A percentile compares a stretch with the other conserved stretches of the same genome.
Conservation (phyloP, 805 yeast species). For the Lipomyces yamadae region DNA sequence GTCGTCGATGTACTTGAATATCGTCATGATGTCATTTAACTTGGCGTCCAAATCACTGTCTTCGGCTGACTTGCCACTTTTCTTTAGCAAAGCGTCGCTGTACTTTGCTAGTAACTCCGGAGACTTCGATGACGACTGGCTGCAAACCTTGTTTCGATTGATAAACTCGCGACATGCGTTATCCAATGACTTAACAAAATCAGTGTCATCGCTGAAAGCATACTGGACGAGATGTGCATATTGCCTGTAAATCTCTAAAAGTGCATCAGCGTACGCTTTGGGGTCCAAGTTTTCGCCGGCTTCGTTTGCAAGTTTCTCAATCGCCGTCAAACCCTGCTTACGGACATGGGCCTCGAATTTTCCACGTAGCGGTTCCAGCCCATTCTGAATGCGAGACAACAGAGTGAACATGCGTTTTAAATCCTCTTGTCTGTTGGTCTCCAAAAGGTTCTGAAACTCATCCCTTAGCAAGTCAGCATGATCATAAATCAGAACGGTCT, state of each 20-base stretch:
- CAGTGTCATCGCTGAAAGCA: conserved; percentile 74
- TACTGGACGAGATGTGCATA: conserved; percentile 66
- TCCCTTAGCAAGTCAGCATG: conserved; percentile 77
- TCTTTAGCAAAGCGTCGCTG: conserved; percentile 80
- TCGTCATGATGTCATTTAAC: conserved; percentile 81
- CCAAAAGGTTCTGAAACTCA: conserved; percentile 76
- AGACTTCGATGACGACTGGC: conserved; percentile 63
- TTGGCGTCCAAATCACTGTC: conserved; percentile 69
- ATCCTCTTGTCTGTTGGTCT: conserved; percentile 71
- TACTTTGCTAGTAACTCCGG: conserved; percentile 92
- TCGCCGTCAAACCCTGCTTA: conserved; percentile 62
- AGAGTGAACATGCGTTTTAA: conserved; percentile 76
- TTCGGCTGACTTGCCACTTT: conserved; percentile 66
- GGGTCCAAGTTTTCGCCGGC: conserved; percentile 59
- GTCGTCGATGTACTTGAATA: conserved; percentile 87
- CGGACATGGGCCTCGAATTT: conserved; percentile 75
- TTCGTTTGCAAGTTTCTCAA: conserved; percentile 59
- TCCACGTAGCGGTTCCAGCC: conserved; percentile 77
- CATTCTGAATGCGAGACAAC: conserved; percentile 75
- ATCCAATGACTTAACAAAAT: conserved; percentile 85
- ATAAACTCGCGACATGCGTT: conserved; percentile 85
- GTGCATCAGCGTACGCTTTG: conserved; percentile 74
- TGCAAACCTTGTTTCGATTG: conserved; percentile 78
- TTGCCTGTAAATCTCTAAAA: conserved; percentile 69
- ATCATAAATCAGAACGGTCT: conserved; percentile 73